phyloP scores from a whole-genome alignment of 2,329 filamentous ascomycete genomes.

The Cladobotryum mycophilum region DNA sequence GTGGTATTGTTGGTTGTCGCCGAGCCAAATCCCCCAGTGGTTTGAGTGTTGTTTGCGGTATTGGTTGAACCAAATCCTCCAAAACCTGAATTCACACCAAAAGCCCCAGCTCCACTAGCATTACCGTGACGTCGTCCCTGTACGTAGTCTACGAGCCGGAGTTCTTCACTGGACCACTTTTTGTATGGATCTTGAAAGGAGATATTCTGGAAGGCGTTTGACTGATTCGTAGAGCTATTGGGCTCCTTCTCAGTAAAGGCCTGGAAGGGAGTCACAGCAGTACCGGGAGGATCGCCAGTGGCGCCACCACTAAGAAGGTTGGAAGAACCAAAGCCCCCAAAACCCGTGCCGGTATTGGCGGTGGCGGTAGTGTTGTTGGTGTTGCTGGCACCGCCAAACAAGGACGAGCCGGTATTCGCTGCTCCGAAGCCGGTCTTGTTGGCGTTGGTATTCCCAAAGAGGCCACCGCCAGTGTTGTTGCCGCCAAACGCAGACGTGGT shows the following conservation, averaged over 20 bases:
- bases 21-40: slow-evolving; percentile 20
- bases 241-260: slow-evolving; percentile 68
- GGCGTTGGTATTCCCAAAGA: slow-evolving; percentile 45
- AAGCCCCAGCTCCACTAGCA: slow-evolving; percentile 74
- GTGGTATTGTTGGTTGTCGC: slow-evolving; percentile 13
- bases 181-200: slow-evolving; percentile 73
- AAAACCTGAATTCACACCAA: slow-evolving; percentile 57
- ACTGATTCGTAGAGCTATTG: slow-evolving; percentile 38
- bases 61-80: slow-evolving; percentile 43
- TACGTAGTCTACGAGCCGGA: slow-evolving; percentile 79
- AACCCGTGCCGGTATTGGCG: slow-evolving; percentile 26
- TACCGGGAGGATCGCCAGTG: slow-evolving; percentile 59
- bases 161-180: slow-evolving; percentile 85
- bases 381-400: slow-evolving; percentile 40
- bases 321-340: slow-evolving; percentile 37
- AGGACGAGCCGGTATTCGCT: slow-evolving; percentile 33
- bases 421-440: slow-evolving; percentile 48
- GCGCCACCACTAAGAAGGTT: slow-evolving; percentile 45
- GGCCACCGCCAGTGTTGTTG: slow-evolving; percentile 31
- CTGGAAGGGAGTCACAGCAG: slow-evolving; percentile 61
- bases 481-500: slow-evolving; percentile 35
- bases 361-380: slow-evolving; percentile 18
- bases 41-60: slow-evolving; percentile 25
- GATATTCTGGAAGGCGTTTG: slow-evolving; percentile 70
- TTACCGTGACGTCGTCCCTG: slow-evolving; percentile 82